Conservation (phyloP, 129 eudicot genomes). For the Cynara cardunculus region DNA sequence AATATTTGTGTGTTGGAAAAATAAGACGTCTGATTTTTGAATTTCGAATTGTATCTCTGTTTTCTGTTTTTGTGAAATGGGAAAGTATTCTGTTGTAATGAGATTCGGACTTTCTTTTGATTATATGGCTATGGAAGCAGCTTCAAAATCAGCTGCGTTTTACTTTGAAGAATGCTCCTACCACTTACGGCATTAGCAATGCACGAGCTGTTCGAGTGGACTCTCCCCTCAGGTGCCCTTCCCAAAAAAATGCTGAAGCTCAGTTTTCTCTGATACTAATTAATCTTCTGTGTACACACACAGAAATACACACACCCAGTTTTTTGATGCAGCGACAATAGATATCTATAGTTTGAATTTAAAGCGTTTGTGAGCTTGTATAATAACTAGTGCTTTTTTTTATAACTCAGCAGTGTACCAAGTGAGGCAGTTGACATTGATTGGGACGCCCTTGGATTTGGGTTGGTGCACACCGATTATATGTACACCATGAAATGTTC, state of each 20-base stretch:
- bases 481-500: slow-evolving; percentile 76
- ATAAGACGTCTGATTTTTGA: not conserved
- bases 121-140: slow-evolving; percentile 20
- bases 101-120: not conserved
- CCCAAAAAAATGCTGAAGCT: not conserved
- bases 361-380: not conserved
- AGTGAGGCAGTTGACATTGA: slow-evolving; percentile 53
- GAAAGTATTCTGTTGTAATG: not conserved
- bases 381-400: slow-evolving; percentile 6
- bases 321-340: not conserved
- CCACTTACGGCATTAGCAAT: slow-evolving; percentile 12
- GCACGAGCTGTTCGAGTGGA: slow-evolving; percentile 37
- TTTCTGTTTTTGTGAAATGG: not conserved
- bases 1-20: not conserved
- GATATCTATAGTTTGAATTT: not conserved
- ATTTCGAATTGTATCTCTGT: slow-evolving; percentile 7
- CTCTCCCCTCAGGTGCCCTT: slow-evolving; percentile 49
- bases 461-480: slow-evolving; percentile 63
- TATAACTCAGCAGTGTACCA: slow-evolving; percentile 24
- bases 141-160: slow-evolving; percentile 41
- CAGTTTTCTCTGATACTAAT: not conserved
- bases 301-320: not conserved
- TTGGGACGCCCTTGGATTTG: slow-evolving; percentile 90
- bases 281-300: not conserved
- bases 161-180: slow-evolving; percentile 7